These are phyloP conservation scores for Durotheca rogersii DNA, from an alignment of 495 filamentous ascomycete species.

Conservation along the genomic window DNA sequence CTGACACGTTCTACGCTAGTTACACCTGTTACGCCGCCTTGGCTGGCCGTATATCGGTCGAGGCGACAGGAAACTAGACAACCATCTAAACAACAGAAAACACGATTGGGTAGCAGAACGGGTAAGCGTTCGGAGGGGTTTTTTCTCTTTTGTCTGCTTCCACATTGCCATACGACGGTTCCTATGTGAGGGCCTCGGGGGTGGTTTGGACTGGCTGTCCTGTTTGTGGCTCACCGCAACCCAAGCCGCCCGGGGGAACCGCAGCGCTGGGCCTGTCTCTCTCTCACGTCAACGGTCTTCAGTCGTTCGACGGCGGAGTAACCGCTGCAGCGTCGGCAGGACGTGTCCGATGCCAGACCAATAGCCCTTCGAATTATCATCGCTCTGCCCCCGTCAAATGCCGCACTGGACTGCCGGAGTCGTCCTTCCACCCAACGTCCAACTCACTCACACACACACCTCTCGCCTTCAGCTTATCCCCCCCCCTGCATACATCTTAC, in stretches of 20 bases:
- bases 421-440: neutral
- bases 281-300: neutral
- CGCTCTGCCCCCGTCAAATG: neutral
- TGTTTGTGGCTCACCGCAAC: neutral
- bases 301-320: conserved; percentile 9
- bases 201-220: too few relatives aligned
- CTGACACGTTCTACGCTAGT: too few relatives aligned
- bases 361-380: neutral
- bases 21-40: neutral
- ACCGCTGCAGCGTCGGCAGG: neutral
- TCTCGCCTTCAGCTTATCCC: neutral
- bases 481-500: too few relatives aligned
- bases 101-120: too few relatives aligned
- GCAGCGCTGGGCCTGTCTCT: too few relatives aligned
- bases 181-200: too few relatives aligned
- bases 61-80: too few relatives aligned
- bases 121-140: too few relatives aligned
- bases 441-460: neutral
- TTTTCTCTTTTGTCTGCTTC: too few relatives aligned
- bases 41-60: neutral
- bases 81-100: too few relatives aligned
- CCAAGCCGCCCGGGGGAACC: neutral
- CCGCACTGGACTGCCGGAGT: conserved; percentile 8
- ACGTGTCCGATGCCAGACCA: neutral
- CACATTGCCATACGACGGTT: too few relatives aligned